These are phyloP conservation scores for Cerrena zonata DNA, from an alignment of 1,284 basidiomycete species.

Conservation along the genomic window DNA sequence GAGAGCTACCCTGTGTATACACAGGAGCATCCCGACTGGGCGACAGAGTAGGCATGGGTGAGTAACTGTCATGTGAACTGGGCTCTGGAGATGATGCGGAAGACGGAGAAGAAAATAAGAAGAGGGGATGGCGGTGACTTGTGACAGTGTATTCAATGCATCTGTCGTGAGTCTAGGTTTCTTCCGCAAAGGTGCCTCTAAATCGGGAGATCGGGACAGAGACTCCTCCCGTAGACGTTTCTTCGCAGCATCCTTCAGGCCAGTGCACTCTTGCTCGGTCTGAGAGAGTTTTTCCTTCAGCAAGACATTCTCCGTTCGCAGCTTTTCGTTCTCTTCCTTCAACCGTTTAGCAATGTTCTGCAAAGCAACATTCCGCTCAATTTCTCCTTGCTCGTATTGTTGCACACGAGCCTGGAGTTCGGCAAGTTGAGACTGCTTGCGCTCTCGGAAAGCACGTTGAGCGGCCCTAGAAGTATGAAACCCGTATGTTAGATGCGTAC, in stretches of 20 bases:
- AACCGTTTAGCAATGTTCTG: constrained; percentile 81
- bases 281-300: constrained; percentile 58
- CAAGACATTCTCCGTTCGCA: constrained; percentile 58
- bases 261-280: constrained; percentile 42
- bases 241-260: constrained; percentile 35
- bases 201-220: constrained; percentile 23
- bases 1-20: constrained; percentile 19
- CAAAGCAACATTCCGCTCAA: constrained; percentile 81
- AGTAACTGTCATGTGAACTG: constrained; percentile 40
- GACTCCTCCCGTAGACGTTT: constrained; percentile 55
- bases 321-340: constrained; percentile 79
- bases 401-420: constrained; percentile 84
- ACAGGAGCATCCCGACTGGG: constrained; percentile 26
- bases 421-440: constrained; percentile 85
- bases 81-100: constrained; percentile 55
- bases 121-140: constrained; percentile 15
- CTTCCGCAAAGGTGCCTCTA: constrained; percentile 40
- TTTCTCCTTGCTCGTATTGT: constrained; percentile 84
- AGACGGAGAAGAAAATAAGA: constrained; percentile 26
- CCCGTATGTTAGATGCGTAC: not conserved
- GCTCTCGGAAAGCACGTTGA: constrained; percentile 85
- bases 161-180: constrained; percentile 36
- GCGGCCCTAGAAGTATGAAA: constrained; percentile 55
- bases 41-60: constrained; percentile 36
- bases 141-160: constrained; percentile 19